Evolutionary conservation across 106 monocot species (phyloP).

Genomic region (Alisma plantagoaquatica): DNA sequence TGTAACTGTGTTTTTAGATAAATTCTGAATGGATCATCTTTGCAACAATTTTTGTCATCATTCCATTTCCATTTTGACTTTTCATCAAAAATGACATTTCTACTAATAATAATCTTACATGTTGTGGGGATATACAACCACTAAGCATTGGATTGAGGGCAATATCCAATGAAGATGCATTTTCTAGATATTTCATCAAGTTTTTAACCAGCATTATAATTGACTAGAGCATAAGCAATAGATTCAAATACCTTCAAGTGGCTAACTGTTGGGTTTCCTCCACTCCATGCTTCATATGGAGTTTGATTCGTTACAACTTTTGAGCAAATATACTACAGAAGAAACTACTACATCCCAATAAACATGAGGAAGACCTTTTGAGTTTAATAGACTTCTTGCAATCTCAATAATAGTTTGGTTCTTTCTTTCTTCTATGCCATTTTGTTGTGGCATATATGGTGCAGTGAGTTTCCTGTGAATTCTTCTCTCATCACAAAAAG

Average conservation of each 20-base stretch:
- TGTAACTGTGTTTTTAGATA: too few relatives aligned
- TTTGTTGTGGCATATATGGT: background rate
- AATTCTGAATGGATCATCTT: too few relatives aligned
- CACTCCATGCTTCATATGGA: too few relatives aligned
- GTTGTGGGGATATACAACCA: too few relatives aligned
- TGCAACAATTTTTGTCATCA: background rate
- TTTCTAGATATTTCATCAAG: conserved; percentile 15
- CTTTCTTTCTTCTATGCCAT: conserved; percentile 7
- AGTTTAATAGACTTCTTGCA: too few relatives aligned
- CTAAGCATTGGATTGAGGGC: conserved; percentile 11
- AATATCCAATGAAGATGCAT: conserved; percentile 18
- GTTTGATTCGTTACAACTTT: too few relatives aligned
- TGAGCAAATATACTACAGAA: too few relatives aligned
- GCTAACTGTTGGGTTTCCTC: conserved; percentile 8
- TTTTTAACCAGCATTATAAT: background rate
- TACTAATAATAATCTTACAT: conserved; percentile 11
- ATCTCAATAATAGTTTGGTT: conserved; percentile 12
- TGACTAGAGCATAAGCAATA: conserved; percentile 16
- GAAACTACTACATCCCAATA: background rate
- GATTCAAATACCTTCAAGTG: conserved; percentile 11
- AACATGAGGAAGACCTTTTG: too few relatives aligned
- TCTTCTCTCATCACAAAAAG: too few relatives aligned
- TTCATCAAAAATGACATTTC: conserved; percentile 20
- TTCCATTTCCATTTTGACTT: background rate
- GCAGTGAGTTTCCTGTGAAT: conserved; percentile 8